Percentiles rank a stretch among this genome's conserved stretches.
phyloP scores from a whole-genome alignment of 768 basidiomycete genomes.

The Clavaria fumosa region DNA sequence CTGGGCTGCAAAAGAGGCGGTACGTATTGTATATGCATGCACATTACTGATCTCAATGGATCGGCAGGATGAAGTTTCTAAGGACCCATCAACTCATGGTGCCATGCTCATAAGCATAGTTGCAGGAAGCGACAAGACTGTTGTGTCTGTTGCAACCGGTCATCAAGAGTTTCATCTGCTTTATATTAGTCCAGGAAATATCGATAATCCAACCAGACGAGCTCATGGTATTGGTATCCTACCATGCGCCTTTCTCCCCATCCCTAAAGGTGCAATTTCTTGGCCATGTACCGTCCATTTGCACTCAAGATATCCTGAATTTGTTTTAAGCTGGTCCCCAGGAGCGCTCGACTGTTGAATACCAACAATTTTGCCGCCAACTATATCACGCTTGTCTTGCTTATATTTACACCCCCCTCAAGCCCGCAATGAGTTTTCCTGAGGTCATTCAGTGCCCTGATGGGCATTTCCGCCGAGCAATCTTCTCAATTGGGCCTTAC shows the following conservation, averaged over 20 bases:
- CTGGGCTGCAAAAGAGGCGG: slow-evolving; percentile 22
- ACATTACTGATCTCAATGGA: not conserved
- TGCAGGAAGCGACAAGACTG: slow-evolving; percentile 27
- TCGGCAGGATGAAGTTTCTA: slow-evolving; percentile 15
- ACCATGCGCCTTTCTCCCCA: slow-evolving; percentile 20
- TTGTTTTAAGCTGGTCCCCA: slow-evolving; percentile 8
- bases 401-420: slow-evolving; percentile 10
- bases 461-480: slow-evolving; percentile 14
- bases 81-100: slow-evolving; percentile 15
- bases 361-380: slow-evolving; percentile 12
- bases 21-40: slow-evolving; percentile 9
- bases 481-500: slow-evolving; percentile 17
- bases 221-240: slow-evolving; percentile 18
- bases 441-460: slow-evolving; percentile 15
- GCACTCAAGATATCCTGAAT: not conserved
- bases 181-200: slow-evolving; percentile 18
- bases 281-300: not conserved
- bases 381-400: slow-evolving; percentile 15
- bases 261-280: slow-evolving; percentile 19
- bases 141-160: slow-evolving; percentile 25
- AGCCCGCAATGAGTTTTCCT: slow-evolving; percentile 14
- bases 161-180: slow-evolving; percentile 25
- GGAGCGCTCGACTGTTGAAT: slow-evolving; percentile 10
- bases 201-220: slow-evolving; percentile 17
- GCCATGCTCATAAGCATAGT: slow-evolving; percentile 19